phyloP scores from a whole-genome alignment of 371 early-diverging fungal species.

The Gilbertella persicaria region DNA sequence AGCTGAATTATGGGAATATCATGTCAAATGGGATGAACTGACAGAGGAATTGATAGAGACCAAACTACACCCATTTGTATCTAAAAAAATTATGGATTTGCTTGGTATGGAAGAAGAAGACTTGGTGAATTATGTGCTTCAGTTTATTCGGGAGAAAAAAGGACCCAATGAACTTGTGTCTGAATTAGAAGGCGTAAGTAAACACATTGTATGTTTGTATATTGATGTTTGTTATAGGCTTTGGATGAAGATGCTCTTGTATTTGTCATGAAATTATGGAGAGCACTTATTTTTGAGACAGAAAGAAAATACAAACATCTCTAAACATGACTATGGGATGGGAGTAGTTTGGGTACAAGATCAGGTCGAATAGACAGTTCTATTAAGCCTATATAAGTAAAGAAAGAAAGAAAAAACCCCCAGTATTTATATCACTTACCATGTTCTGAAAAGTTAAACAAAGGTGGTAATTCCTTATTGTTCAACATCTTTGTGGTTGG shows the following conservation, averaged over 20 bases:
- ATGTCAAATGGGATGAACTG: conserved; percentile 76
- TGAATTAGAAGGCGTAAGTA: conserved; percentile 71
- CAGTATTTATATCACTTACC: conserved; percentile 40
- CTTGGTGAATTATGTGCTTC: conserved; percentile 69
- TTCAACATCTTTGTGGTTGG: conserved; percentile 74
- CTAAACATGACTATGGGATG: conserved; percentile 24
- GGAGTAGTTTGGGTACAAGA: conserved; percentile 59
- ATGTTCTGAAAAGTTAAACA: conserved; percentile 84
- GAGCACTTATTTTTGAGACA: conserved; percentile 84
- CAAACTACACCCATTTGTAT: conserved; percentile 75
- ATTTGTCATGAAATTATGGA: conserved; percentile 85
- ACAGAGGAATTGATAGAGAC: conserved; percentile 60
- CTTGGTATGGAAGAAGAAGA: conserved; percentile 76
- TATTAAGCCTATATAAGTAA: conserved; percentile 13
- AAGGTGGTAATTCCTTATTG: conserved; percentile 77
- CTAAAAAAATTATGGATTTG: conserved; percentile 77
- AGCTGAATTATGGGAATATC: conserved; percentile 73
- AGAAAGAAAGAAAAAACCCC: not conserved
- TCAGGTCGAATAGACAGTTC: conserved; percentile 53
- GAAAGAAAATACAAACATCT: conserved; percentile 56
- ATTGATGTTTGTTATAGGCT: conserved; percentile 45
- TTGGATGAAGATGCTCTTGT: conserved; percentile 81
- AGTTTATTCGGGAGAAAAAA: conserved; percentile 56
- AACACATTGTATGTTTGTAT: not conserved
- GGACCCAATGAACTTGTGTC: conserved; percentile 60